A percentile compares a stretch with the other conserved stretches of the same genome.
phyloP scores from a whole-genome alignment of 371 early-diverging fungal species.

The Capniomyces stellatus region DNA sequence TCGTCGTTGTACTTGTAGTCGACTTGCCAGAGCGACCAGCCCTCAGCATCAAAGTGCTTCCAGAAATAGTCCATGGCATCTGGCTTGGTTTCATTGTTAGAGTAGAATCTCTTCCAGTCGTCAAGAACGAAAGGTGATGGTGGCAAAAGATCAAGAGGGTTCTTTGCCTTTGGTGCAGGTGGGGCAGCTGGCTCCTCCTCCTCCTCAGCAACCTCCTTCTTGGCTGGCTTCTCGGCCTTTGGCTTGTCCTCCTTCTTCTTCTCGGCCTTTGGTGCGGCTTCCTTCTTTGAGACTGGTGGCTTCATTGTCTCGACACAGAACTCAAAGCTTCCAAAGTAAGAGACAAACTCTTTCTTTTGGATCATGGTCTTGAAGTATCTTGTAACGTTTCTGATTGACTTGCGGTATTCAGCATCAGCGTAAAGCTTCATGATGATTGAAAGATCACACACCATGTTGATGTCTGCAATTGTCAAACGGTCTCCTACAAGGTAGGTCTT shows the following conservation, averaged over 20 bases:
- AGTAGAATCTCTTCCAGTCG: conserved; percentile 92
- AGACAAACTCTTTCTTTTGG: conserved; percentile 66
- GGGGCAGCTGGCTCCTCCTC: conserved; percentile 35
- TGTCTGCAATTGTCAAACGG: conserved; percentile 75
- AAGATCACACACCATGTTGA: conserved; percentile 44
- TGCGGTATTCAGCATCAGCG: conserved; percentile 49
- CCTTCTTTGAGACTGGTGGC: conserved; percentile 26
- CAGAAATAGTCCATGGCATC: conserved; percentile 85
- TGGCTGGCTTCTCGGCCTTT: conserved; percentile 15
- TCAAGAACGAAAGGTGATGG: conserved; percentile 64
- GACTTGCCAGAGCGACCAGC: conserved; percentile 72
- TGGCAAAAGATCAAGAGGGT: conserved; percentile 74
- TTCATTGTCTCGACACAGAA: conserved; percentile 29
- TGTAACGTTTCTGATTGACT: conserved; percentile 56
- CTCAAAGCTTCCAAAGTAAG: conserved; percentile 42
- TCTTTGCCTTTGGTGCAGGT: conserved; percentile 78
- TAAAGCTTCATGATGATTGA: conserved; percentile 34
- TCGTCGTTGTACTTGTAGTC: conserved; percentile 84
- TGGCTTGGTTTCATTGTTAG: conserved; percentile 79
- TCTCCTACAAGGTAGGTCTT: conserved; percentile 86
- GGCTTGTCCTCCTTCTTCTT: conserved; percentile 14
- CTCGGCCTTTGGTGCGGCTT: conserved; percentile 25
- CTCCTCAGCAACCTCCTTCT: conserved; percentile 22
- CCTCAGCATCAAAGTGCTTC: conserved; percentile 69
- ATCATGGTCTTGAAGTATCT: conserved; percentile 74